Base-by-base conservation (phyloP, 257 asterid genomes). In the Thymus quinquecostatus region DNA sequence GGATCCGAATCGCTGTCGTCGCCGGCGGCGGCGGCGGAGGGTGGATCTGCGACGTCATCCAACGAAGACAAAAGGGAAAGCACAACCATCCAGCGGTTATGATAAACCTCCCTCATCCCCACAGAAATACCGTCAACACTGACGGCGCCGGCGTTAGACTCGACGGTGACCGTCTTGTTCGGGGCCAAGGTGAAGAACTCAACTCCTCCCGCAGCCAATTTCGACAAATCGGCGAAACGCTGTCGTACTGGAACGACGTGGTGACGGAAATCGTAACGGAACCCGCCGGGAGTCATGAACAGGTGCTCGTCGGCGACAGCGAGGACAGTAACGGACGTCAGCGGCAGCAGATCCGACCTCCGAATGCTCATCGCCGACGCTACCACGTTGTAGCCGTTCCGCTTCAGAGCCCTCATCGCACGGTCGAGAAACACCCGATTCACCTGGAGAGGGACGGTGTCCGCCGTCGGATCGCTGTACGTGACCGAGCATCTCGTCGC, bases 1-100 rank as follows among this genome's bases (percentile, higher is more conserved):
- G 77, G 75, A 28, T 30, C 68, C 6, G 49, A 58, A 2, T 10
- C 61, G 34, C n/a, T 43, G 54, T 59, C 1, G n/a, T n/a, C 1
- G 27, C 79, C 56, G 43, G 33, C 49, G 60, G 61, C 1, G 12
- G 34, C 1, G n/a, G 61, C 1, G 12, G 34, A 1, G n/a, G 81
- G 64, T n/a, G 62, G 75, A 44, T 61, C 34, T 32, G 1, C 66
- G 83, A 45, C 79, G 36, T 83, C 84, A 41, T 89, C 92, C n/a
- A 88, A 77, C 21, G 96, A 70, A 67, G 57, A 49, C 67, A 62
- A 34, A 49, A 91, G 33, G 27, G 89, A 80, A 21, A 88, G 33
- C 63, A 89, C 87, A 29, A 81, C 88, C 9, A 91, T 75, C 96
- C 97, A 88, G 68, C 82, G 77, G 77, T 85, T 86, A 8, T 67